phyloP scores from a whole-genome alignment of 495 filamentous ascomycete genomes.

The Podospora tetraspora region DNA sequence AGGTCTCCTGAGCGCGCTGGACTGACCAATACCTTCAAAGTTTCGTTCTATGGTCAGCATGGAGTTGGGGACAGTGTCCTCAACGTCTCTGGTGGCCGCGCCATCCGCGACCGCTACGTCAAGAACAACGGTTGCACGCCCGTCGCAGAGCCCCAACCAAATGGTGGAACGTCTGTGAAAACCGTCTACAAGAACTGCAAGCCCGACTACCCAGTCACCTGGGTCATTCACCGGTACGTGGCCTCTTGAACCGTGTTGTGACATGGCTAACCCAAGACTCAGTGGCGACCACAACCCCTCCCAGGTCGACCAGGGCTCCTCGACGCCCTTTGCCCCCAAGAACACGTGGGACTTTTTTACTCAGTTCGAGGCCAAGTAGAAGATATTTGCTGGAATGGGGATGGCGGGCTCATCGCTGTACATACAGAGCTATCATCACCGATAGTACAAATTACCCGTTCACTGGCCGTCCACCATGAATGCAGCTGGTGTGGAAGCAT shows the following conservation, averaged over 20 bases:
- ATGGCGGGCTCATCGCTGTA: not conserved
- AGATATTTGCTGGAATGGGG: not conserved
- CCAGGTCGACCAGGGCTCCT: constrained; percentile 22
- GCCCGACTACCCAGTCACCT: constrained; percentile 28
- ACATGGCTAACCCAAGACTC: not conserved
- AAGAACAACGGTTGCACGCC: constrained; percentile 37
- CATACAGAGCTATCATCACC: not conserved
- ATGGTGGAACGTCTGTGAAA: constrained; percentile 21
- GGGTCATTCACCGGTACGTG: constrained; percentile 18
- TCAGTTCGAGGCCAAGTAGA: constrained; percentile 15
- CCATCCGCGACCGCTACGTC: constrained; percentile 37
- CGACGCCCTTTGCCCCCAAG: constrained; percentile 24
- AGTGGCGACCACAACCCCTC: constrained; percentile 27
- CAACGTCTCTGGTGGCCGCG: constrained; percentile 30
- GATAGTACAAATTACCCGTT: no score
- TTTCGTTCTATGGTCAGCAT: constrained; percentile 30
- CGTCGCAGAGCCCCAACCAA: constrained; percentile 15
- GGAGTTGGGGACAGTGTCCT: constrained; percentile 38
- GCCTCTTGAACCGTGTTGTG: not conserved
- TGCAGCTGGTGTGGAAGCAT: no score
- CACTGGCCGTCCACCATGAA: no score
- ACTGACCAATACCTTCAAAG: no score
- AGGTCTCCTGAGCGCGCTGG: no score
- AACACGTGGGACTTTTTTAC: constrained; percentile 35
- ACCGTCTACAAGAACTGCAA: constrained; percentile 32